These are phyloP conservation scores for Exobasidium cylindrosporum DNA, from an alignment of 1,284 basidiomycete species.

Conservation along the genomic window DNA sequence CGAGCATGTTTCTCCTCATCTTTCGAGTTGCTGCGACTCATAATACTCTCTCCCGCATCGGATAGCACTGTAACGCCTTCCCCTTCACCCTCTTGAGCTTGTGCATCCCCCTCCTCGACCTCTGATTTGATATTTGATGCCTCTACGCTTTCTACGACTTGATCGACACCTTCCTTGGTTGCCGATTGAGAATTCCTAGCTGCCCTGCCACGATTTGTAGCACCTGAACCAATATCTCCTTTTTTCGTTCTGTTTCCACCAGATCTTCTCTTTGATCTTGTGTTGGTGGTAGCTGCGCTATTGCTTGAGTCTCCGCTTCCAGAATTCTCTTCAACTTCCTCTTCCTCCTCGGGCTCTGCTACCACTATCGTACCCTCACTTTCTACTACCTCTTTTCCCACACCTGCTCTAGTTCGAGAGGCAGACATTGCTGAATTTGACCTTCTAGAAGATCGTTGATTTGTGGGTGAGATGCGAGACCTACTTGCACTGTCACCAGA, in stretches of 20 bases:
- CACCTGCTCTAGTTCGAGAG: not conserved
- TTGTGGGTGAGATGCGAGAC: not conserved
- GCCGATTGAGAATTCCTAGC: not conserved
- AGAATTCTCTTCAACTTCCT: not conserved
- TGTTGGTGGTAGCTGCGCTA: not conserved
- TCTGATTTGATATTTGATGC: not conserved
- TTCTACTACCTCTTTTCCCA: not conserved
- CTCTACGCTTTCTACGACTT: not conserved
- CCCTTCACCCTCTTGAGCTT: not conserved
- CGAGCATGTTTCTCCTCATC: not conserved
- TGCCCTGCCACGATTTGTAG: not conserved
- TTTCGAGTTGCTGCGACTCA: not conserved
- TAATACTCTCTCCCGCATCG: not conserved
- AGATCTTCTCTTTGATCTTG: not conserved
- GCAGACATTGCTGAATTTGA: not conserved
- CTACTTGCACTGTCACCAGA: not conserved
- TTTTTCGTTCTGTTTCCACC: not conserved
- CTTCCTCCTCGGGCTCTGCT: not conserved
- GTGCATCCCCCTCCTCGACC: not conserved
- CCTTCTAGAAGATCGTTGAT: not conserved
- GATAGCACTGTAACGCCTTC: not conserved
- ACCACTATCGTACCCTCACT: not conserved
- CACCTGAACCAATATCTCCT: not conserved
- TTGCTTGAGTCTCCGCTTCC: slow-evolving; percentile 1
- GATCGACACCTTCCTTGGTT: not conserved